These are phyloP conservation scores for Globisporangium orthogonon DNA, from an alignment of 352 stramenopile genomes.

Conservation along the genomic window DNA sequence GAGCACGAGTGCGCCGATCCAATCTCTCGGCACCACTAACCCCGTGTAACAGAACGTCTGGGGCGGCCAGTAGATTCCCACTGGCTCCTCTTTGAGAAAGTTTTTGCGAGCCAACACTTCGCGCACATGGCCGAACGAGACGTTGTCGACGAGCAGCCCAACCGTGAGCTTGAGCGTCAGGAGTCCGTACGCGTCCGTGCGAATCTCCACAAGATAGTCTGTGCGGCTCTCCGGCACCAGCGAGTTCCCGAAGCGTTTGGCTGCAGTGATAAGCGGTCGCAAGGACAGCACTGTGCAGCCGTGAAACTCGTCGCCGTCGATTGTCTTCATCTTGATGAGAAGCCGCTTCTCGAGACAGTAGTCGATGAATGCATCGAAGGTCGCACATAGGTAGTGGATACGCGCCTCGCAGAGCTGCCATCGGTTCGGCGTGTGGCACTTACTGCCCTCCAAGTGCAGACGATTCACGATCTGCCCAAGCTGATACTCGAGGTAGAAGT, in stretches of 20 bases:
- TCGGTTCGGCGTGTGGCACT: conserved; percentile 69
- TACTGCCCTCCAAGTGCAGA: conserved; percentile 71
- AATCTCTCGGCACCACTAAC: conserved; percentile 47
- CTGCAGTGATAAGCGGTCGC: conserved; percentile 38
- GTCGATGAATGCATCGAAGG: conserved; percentile 58
- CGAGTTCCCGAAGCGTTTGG: conserved; percentile 54
- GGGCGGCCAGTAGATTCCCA: conserved; percentile 57
- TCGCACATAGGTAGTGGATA: conserved; percentile 61
- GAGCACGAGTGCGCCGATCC: conserved; percentile 55
- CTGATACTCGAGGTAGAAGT: conserved; percentile 80
- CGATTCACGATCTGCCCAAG: conserved; percentile 50
- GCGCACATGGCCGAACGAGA: conserved; percentile 47
- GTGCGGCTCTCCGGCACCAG: conserved; percentile 40
- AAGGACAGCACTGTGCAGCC: conserved; percentile 53
- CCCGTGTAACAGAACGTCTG: conserved; percentile 33
- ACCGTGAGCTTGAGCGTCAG: conserved; percentile 76
- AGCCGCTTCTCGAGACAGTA: conserved; percentile 63
- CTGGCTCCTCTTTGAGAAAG: conserved; percentile 51
- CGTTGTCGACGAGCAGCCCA: conserved; percentile 50
- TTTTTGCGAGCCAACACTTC: conserved; percentile 35
- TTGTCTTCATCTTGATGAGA: conserved; percentile 60
- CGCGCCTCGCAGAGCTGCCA: conserved; percentile 78
- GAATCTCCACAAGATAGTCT: conserved; percentile 62
- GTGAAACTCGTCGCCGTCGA: conserved; percentile 27
- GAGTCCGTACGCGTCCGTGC: conserved; percentile 44